phyloP scores from a whole-genome alignment of 352 stramenopile species.

The Phytophthora pistaciae region DNA sequence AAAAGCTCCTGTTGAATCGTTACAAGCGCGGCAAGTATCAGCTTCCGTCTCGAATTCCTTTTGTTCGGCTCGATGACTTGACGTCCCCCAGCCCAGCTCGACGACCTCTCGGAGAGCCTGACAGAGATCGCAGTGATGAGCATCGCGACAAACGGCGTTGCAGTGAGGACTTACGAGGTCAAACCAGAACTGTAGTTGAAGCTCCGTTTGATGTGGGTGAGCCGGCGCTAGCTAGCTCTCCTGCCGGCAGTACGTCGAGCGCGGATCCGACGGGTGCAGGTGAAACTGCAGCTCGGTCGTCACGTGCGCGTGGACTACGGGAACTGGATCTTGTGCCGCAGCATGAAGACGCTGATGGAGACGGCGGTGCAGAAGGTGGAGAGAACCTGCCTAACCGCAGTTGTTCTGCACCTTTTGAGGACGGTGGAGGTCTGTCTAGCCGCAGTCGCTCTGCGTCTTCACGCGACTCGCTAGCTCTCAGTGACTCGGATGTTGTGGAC shows the following conservation, averaged over 20 bases:
- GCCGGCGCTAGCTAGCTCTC: neutral
- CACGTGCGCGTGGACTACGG: constrained; percentile 1
- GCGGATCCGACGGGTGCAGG: constrained; percentile 15
- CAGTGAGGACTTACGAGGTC: neutral
- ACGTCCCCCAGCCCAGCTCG: neutral
- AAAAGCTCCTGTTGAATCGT: constrained; percentile 14
- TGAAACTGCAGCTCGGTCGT: constrained; percentile 6
- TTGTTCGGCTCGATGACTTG: neutral
- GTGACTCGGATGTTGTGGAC: constrained; percentile 9
- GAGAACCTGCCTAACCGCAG: constrained; percentile 12
- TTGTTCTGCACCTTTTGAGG: constrained; percentile 1
- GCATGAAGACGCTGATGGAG: constrained; percentile 8
- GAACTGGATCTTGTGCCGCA: neutral
- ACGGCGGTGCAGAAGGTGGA: constrained; percentile 8
- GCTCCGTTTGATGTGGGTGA: constrained; percentile 3
- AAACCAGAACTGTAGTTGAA: constrained; percentile 4
- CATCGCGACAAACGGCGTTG: constrained; percentile 17
- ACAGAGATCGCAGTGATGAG: neutral
- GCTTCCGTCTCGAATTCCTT: constrained; percentile 9
- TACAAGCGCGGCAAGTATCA: constrained; percentile 1
- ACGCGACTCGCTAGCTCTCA: constrained; percentile 8
- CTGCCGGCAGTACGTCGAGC: constrained; percentile 10
- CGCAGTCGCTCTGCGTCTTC: neutral
- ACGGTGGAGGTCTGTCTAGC: constrained; percentile 14
- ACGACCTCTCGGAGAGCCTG: neutral